Conservation (phyloP, 129 eudicot genomes). For the Lonicera japonica region DNA sequence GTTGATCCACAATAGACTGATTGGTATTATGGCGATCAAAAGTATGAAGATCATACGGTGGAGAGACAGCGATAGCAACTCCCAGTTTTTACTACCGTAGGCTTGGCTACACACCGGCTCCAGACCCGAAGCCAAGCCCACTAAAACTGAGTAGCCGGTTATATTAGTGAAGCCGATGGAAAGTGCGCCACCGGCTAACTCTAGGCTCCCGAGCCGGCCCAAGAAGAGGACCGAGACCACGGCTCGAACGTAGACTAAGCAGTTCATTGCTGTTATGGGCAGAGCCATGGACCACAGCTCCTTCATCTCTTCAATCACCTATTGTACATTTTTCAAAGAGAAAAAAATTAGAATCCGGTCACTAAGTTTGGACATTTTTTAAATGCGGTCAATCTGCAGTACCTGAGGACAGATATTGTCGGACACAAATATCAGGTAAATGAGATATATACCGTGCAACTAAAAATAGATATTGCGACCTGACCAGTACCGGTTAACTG, state of each 20-base stretch:
- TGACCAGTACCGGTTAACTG: too few species aligned
- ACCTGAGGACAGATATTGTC: too few species aligned
- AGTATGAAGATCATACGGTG: conserved; percentile 73
- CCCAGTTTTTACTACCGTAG: conserved; percentile 70
- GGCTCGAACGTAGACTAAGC: conserved; percentile 64
- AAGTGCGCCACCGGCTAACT: conserved; percentile 91
- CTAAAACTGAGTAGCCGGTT: conserved; percentile 91
- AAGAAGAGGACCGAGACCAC: conserved; percentile 77
- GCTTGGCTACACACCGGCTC: conserved; percentile 93
- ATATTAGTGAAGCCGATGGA: conserved; percentile 88
- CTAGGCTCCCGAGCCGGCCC: conserved; percentile 82
- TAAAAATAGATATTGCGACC: too few species aligned
- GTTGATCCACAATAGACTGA: conserved; percentile 59
- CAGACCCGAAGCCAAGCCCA: conserved; percentile 78
- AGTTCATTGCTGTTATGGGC: conserved; percentile 93
- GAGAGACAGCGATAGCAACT: conserved; percentile 55
- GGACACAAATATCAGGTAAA: too few species aligned
- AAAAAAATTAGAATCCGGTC: too few species aligned
- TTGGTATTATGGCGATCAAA: conserved; percentile 60
- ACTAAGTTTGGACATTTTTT: too few species aligned
- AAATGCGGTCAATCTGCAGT: too few species aligned
- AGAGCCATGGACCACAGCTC: conserved; percentile 74
- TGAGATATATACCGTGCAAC: too few species aligned
- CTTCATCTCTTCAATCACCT: conserved; percentile 78
- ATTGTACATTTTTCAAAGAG: too few species aligned